Evolutionary conservation across 2,329 filamentous ascomycete species (phyloP), one percentile per base, ranked within the genome.

Genomic region (Hypoxylon sp.): DNA sequence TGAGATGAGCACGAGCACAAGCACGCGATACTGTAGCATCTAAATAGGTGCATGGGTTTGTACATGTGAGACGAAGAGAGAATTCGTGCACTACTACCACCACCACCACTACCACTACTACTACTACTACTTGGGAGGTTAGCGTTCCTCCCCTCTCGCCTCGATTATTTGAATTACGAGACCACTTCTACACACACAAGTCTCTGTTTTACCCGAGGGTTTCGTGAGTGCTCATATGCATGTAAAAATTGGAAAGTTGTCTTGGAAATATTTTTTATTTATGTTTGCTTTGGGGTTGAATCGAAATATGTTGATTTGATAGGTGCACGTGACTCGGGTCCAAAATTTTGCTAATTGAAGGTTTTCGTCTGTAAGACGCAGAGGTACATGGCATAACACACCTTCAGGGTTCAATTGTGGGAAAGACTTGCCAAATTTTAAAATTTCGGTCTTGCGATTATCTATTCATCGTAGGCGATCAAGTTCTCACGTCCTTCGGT

Each of bases 11-110:
- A 54, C 29, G 50, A 39, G 32, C 32, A 37, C 32, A 59, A 27
- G 24, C 24, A 27, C 24, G 24, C 5, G 37, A 65, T 70, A 65
- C 55, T 66, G 62, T 71, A 69, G 66, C 66, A 71, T 71, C 68
- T 69, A 65, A 66, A 59, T 62, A 62, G 59, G 56, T 64, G 62
- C 59, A 67, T 57, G 62, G 61, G 59, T 60, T 65, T 67, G 68
- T 63, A 70, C 63, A 69, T 69, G 63, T 52, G 48, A 44, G 39
- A 46, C n/a, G 42, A 65, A 53, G 61, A 58, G 44, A 37, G n/a
- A 52, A 7, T 39, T 35, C 37, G 29, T 42, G 32, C 17, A 54
- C 51, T 27, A 54, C 51, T 27, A 27, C 24, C 5, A 42, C 51
- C 42, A 54, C 35, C 19, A 8, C 50, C 8, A 27, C 24, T 44